Percentiles rank a stretch among this genome's conserved stretches.
Conservation (phyloP, 345 rosid genomes). For the Melaleuca quinquenervia region DNA sequence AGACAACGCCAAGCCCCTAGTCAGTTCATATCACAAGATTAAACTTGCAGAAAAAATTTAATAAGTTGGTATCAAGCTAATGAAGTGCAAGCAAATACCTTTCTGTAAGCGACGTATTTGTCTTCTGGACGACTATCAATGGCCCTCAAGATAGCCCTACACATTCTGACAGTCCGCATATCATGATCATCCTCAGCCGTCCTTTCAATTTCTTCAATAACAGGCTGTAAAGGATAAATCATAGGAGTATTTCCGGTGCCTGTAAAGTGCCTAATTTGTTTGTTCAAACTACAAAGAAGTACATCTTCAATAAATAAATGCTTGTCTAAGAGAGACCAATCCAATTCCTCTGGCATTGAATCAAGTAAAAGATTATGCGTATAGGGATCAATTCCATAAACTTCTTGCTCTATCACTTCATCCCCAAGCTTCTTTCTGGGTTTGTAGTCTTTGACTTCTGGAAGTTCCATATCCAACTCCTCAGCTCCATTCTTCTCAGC, state of each 20-base stretch:
- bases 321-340: slow-evolving; percentile 66
- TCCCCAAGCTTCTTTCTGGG: slow-evolving; percentile 87
- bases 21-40: neutral
- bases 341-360: slow-evolving; percentile 92
- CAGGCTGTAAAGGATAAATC: slow-evolving; percentile 71
- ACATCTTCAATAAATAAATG: slow-evolving; percentile 84
- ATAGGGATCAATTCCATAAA: slow-evolving; percentile 97
- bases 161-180: slow-evolving; percentile 47
- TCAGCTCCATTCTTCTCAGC: slow-evolving; percentile 83
- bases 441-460: slow-evolving; percentile 93
- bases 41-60: neutral
- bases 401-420: slow-evolving; percentile 97
- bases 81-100: slow-evolving; percentile 34
- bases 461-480: slow-evolving; percentile 99
- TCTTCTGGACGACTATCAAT: slow-evolving; percentile 84
- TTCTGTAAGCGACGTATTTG: slow-evolving; percentile 91
- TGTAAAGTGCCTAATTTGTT: slow-evolving; percentile 76
- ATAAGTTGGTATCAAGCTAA: neutral
- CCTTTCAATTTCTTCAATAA: slow-evolving; percentile 72
- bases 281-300: slow-evolving; percentile 71
- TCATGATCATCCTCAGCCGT: slow-evolving; percentile 62
- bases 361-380: slow-evolving; percentile 96
- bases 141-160: slow-evolving; percentile 77
- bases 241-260: slow-evolving; percentile 92
- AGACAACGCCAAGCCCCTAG: slow-evolving; percentile 98